Conservation (phyloP, 2,329 filamentous ascomycete species). For the Epichloe sibirici region DNA sequence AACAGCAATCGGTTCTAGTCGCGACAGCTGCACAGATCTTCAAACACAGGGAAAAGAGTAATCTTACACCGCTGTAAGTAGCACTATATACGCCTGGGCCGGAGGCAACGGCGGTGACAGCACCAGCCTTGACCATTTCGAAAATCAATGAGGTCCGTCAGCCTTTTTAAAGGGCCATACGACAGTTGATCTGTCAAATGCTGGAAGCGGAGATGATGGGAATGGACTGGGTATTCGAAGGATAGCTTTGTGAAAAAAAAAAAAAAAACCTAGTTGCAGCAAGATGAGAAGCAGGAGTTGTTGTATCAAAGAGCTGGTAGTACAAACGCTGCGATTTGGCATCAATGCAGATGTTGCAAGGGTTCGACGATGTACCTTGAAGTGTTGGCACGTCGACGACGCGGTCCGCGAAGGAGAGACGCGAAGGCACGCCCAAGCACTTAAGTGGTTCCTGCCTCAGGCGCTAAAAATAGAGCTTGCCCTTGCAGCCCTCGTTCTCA, state of each 20-base stretch:
- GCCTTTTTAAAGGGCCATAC: background rate
- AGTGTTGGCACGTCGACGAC: conserved; percentile 24
- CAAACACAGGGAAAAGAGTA: background rate
- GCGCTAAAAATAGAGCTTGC: conserved; percentile 6
- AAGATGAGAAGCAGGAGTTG: background rate
- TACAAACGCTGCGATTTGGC: background rate
- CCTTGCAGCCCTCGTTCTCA: background rate
- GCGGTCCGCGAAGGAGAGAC: conserved; percentile 22
- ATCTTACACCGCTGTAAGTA: conserved; percentile 54
- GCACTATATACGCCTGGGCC: conserved; percentile 50
- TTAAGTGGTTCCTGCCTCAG: conserved; percentile 25
- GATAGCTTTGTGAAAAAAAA: background rate
- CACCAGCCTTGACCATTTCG: conserved; percentile 35
- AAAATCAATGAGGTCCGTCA: conserved; percentile 10
- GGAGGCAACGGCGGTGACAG: conserved; percentile 15
- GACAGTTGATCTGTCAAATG: background rate
- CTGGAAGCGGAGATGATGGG: background rate
- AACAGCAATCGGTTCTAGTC: background rate
- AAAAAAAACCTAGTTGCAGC: background rate
- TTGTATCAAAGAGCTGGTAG: background rate
- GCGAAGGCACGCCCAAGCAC: conserved; percentile 27
- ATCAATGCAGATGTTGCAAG: conserved; percentile 7
- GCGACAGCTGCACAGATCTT: background rate
- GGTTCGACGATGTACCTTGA: conserved; percentile 14
- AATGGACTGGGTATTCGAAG: too few relatives aligned